phyloP scores from a whole-genome alignment of 2,329 filamentous ascomycete genomes.

The Aspergillus pseudoterreus region DNA sequence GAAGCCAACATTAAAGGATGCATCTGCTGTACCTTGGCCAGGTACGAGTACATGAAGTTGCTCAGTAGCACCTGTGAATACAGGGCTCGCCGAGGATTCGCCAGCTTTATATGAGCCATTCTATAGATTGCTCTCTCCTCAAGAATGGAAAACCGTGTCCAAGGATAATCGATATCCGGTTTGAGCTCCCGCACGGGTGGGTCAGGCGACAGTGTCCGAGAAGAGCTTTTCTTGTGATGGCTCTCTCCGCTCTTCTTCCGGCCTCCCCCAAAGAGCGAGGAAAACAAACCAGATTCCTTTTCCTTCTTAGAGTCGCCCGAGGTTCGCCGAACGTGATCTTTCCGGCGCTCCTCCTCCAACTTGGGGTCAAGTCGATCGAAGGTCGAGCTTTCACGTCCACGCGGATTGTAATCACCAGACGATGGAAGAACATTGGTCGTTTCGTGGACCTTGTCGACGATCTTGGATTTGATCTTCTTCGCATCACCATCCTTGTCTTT shows the following conservation, averaged over 20 bases:
- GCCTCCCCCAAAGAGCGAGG: slow-evolving; percentile 83
- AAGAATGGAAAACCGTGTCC: slow-evolving; percentile 90
- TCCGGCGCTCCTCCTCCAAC: slow-evolving; percentile 67
- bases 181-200: slow-evolving; percentile 68
- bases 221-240: slow-evolving; percentile 67
- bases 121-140: slow-evolving; percentile 97
- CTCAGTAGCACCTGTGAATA: slow-evolving; percentile 94
- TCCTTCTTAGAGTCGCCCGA: slow-evolving; percentile 71
- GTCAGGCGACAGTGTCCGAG: slow-evolving; percentile 76
- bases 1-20: slow-evolving; percentile 91
- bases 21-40: slow-evolving; percentile 98
- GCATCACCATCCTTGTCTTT: slow-evolving; percentile 66
- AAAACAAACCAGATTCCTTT: slow-evolving; percentile 82
- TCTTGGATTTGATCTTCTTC: slow-evolving; percentile 55
- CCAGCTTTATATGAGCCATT: slow-evolving; percentile 98
- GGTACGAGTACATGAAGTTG: slow-evolving; percentile 99
- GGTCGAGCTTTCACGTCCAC: slow-evolving; percentile 73
- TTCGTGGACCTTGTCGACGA: slow-evolving; percentile 58
- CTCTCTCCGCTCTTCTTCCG: slow-evolving; percentile 80
- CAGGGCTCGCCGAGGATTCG: slow-evolving; percentile 88
- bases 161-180: slow-evolving; percentile 91
- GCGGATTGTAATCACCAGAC: slow-evolving; percentile 67
- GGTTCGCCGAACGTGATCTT: slow-evolving; percentile 71
- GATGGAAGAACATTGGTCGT: slow-evolving; percentile 79
- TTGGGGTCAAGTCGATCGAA: slow-evolving; percentile 76